A percentile compares a stretch with the other conserved stretches of the same genome.
Evolutionary conservation across 1,284 basidiomycete genomes (phyloP).

Genomic region (Kwoniella shivajii): DNA sequence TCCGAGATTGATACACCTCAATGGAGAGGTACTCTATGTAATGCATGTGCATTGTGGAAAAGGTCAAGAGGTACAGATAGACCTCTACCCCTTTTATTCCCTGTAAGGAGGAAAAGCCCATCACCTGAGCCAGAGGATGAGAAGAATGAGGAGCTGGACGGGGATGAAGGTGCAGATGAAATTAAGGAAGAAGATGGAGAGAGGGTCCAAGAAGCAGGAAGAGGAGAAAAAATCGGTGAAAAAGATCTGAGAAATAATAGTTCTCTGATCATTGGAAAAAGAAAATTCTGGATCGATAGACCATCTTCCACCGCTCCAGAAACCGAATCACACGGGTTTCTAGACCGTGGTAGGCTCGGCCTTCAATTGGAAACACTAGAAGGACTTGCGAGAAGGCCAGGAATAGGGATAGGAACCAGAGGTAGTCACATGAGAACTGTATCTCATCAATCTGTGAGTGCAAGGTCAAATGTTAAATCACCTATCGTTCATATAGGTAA

Average conservation of each 20-base stretch:
- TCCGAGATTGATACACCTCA: slow-evolving; percentile 35
- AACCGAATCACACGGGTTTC: too few species aligned
- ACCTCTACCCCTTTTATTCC: slow-evolving; percentile 28
- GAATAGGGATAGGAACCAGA: neutral
- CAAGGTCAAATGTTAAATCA: too few species aligned
- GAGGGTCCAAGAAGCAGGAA: too few species aligned
- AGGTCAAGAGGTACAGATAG: slow-evolving; percentile 31
- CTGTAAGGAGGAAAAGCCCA: slow-evolving; percentile 9
- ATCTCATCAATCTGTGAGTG: neutral
- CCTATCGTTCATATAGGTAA: too few species aligned
- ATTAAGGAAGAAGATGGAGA: neutral
- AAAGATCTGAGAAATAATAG: neutral
- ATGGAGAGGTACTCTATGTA: slow-evolving; percentile 35
- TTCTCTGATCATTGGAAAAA: neutral
- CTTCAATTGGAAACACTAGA: neutral
- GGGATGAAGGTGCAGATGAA: neutral
- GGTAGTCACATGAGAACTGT: neutral
- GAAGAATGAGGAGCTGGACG: neutral
- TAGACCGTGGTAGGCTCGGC: too few species aligned
- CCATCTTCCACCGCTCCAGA: too few species aligned
- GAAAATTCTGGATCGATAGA: neutral
- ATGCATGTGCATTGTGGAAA: slow-evolving; percentile 42
- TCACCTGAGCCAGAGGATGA: neutral
- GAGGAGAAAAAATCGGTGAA: too few species aligned
- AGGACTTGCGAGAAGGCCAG: neutral